phyloP scores from a whole-genome alignment of 768 basidiomycete genomes.

The Kwoniella dejecticola region DNA sequence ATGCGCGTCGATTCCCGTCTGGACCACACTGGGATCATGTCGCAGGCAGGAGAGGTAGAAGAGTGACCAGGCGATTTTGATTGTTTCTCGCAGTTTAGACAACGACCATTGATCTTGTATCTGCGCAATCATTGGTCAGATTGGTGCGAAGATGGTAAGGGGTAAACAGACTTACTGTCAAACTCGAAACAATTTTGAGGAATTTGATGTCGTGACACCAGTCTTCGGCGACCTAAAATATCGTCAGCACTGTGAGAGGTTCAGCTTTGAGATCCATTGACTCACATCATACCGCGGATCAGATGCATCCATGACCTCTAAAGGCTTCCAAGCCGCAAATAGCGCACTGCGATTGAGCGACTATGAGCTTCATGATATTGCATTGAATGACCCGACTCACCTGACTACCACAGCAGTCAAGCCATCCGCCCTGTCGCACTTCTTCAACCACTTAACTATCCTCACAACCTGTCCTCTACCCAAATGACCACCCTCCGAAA shows the following conservation, averaged over 20 bases:
- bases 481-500: slow-evolving; percentile 38
- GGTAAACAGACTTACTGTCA: slow-evolving; percentile 37
- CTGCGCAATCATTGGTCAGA: too few relatives aligned
- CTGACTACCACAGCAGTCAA: slow-evolving; percentile 29
- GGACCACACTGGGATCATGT: slow-evolving; percentile 29
- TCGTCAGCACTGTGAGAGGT: too few relatives aligned
- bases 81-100: slow-evolving; percentile 36
- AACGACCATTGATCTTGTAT: slow-evolving; percentile 43
- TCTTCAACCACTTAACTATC: slow-evolving; percentile 48
- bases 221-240: slow-evolving; percentile 26
- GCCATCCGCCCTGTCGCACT: slow-evolving; percentile 35
- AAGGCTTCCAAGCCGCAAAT: slow-evolving; percentile 29
- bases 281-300: slow-evolving; percentile 34
- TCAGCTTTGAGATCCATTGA: neutral
- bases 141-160: too few relatives aligned
- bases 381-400: slow-evolving; percentile 24
- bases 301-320: slow-evolving; percentile 28
- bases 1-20: slow-evolving; percentile 40
- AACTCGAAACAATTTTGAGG: slow-evolving; percentile 39
- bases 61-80: slow-evolving; percentile 38
- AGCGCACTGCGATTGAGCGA: slow-evolving; percentile 30
- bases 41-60: slow-evolving; percentile 37
- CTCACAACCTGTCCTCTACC: slow-evolving; percentile 44
- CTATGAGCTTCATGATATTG: neutral
- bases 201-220: slow-evolving; percentile 44